Conservation (phyloP, 148 eudicot genomes). For the Simmondsia chinensis region DNA sequence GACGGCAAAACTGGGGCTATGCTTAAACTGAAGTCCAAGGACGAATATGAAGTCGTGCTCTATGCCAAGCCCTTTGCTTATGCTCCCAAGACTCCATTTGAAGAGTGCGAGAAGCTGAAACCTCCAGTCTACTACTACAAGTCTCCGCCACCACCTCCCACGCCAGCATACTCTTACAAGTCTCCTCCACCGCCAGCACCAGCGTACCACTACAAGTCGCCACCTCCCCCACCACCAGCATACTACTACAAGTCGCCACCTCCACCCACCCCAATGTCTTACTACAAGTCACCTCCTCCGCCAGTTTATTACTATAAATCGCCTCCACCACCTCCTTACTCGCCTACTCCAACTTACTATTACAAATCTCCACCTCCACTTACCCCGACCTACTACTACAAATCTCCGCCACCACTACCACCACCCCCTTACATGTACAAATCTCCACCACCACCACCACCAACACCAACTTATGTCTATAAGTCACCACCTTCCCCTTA, state of each 20-base stretch:
- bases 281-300: slow-evolving; percentile 8
- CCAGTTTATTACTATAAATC: slow-evolving; percentile 6
- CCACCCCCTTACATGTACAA: no score
- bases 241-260: slow-evolving; percentile 10
- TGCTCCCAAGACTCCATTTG: slow-evolving; percentile 31
- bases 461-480: slow-evolving; percentile 16
- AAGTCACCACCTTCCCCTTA: slow-evolving; percentile 29
- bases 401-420: slow-evolving; percentile 19
- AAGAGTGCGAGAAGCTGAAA: slow-evolving; percentile 23
- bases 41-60: slow-evolving; percentile 29
- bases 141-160: slow-evolving; percentile 30
- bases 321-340: slow-evolving; percentile 9
- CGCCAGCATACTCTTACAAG: slow-evolving; percentile 12
- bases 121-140: slow-evolving; percentile 12
- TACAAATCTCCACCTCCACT: slow-evolving; percentile 33
- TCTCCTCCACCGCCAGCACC: slow-evolving; percentile 11
- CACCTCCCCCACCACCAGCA: slow-evolving; percentile 8
- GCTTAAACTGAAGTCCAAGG: slow-evolving; percentile 33
- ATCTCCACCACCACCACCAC: slow-evolving; percentile 13
- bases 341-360: slow-evolving; percentile 11
- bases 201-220: slow-evolving; percentile 9
- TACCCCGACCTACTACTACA: slow-evolving; percentile 6
- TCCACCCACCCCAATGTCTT: slow-evolving; percentile 3
- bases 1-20: slow-evolving; percentile 29
- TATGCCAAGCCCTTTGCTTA: slow-evolving; percentile 36